These are phyloP conservation scores for Porphyrellus cyaneotinctus DNA, from an alignment of 768 basidiomycete genomes.

Conservation along the genomic window DNA sequence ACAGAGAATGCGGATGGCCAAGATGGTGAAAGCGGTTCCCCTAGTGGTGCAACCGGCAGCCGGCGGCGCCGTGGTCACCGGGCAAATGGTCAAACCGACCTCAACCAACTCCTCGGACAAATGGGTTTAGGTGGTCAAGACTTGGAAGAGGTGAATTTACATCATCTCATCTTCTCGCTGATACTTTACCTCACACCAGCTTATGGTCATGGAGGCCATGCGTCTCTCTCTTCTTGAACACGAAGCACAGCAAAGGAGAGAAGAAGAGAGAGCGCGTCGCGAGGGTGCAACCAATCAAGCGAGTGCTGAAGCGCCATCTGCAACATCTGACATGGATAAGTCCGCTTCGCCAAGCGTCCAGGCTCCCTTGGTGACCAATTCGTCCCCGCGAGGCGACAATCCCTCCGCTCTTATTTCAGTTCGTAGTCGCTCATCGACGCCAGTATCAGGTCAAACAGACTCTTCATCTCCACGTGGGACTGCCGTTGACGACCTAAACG, in stretches of 20 bases:
- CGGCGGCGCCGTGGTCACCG: slow-evolving; percentile 59
- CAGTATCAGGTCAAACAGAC: slow-evolving; percentile 35
- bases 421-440: slow-evolving; percentile 28
- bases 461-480: slow-evolving; percentile 26
- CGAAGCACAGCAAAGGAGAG: slow-evolving; percentile 84
- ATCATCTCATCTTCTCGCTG: slow-evolving; percentile 22
- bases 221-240: slow-evolving; percentile 90
- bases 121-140: slow-evolving; percentile 83
- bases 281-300: slow-evolving; percentile 38
- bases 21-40: slow-evolving; percentile 34
- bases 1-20: slow-evolving; percentile 50
- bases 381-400: slow-evolving; percentile 11
- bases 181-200: slow-evolving; percentile 40
- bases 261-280: slow-evolving; percentile 63
- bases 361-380: not conserved
- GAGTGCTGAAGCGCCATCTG: slow-evolving; percentile 23
- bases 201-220: slow-evolving; percentile 99
- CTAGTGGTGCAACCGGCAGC: slow-evolving; percentile 38
- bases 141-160: slow-evolving; percentile 75
- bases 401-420: slow-evolving; percentile 7
- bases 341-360: slow-evolving; percentile 4
- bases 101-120: slow-evolving; percentile 56
- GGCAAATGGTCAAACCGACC: slow-evolving; percentile 47
- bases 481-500: slow-evolving; percentile 27
- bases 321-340: slow-evolving; percentile 3